phyloP scores from a whole-genome alignment of 257 asterid species.

The Nicotiana sylvestris region DNA sequence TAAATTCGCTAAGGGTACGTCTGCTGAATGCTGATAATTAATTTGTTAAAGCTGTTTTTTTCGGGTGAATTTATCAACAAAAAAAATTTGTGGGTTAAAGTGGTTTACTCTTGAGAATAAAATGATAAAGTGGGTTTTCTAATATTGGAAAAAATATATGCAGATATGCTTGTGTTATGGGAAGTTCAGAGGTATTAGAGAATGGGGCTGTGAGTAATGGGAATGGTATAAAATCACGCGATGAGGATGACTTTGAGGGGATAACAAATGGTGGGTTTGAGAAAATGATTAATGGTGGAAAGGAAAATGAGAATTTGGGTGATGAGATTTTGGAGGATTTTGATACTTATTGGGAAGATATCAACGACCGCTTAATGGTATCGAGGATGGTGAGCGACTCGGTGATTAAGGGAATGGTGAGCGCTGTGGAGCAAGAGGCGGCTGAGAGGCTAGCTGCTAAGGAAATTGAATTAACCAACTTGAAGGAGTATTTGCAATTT shows the following conservation, averaged over 20 bases:
- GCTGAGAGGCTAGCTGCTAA: slow-evolving; percentile 57
- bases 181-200: slow-evolving; percentile 29
- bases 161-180: slow-evolving; percentile 23
- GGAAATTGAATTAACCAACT: slow-evolving; percentile 53
- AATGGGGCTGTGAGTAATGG: slow-evolving; percentile 22
- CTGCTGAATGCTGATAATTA: not conserved
- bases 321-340: slow-evolving; percentile 63
- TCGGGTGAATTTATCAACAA: not conserved
- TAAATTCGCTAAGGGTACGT: not conserved
- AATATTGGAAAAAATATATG: not conserved
- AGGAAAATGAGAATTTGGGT: slow-evolving; percentile 47
- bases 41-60: not conserved
- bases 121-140: not conserved
- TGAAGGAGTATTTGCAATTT: slow-evolving; percentile 38
- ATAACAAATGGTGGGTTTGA: slow-evolving; percentile 5
- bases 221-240: slow-evolving; percentile 16
- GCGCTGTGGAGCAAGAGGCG: slow-evolving; percentile 81
- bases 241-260: not conserved
- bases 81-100: not conserved
- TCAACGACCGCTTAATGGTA: slow-evolving; percentile 54
- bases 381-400: slow-evolving; percentile 90
- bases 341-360: slow-evolving; percentile 70
- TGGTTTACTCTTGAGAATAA: not conserved
- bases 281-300: slow-evolving; percentile 19
- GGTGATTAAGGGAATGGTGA: slow-evolving; percentile 82